Percentiles rank a stretch among this genome's conserved stretches.
Evolutionary conservation across 2,329 filamentous ascomycete species (phyloP).

Genomic region (Pseudogymnoascus sp.): DNA sequence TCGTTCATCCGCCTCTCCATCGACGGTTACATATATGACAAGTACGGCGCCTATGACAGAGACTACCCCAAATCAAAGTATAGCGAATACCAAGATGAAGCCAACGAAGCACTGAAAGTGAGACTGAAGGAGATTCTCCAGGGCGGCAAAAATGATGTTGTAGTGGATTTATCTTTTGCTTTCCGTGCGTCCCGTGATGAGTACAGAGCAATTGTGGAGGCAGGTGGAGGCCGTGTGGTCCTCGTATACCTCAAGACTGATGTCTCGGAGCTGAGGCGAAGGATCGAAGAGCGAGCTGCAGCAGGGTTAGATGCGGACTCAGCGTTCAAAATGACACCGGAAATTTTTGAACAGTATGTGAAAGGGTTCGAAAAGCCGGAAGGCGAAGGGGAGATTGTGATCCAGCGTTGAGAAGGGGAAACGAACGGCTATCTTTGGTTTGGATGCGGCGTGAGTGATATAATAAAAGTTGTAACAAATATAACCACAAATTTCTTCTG

Average conservation of each 20-base stretch:
- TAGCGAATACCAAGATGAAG: not conserved
- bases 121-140: not conserved
- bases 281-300: not conserved
- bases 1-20: slow-evolving; percentile 2
- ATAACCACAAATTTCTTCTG: not conserved
- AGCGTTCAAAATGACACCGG: not conserved
- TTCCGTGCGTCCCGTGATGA: not conserved
- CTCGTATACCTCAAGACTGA: not conserved
- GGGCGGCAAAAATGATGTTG: not conserved
- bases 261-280: not conserved
- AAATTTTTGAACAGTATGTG: not conserved
- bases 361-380: not conserved
- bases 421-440: not conserved
- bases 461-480: not conserved
- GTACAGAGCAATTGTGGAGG: not conserved
- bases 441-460: not conserved
- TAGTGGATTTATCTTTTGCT: not conserved
- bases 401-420: not conserved
- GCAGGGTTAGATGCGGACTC: not conserved
- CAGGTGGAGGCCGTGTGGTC: not conserved
- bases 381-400: not conserved
- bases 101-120: not conserved
- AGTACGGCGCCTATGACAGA: not conserved
- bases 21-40: slow-evolving; percentile 1
- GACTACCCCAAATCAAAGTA: not conserved